phyloP scores from a whole-genome alignment of 768 basidiomycete species.

The Leucocoprinus birnbaumii region DNA sequence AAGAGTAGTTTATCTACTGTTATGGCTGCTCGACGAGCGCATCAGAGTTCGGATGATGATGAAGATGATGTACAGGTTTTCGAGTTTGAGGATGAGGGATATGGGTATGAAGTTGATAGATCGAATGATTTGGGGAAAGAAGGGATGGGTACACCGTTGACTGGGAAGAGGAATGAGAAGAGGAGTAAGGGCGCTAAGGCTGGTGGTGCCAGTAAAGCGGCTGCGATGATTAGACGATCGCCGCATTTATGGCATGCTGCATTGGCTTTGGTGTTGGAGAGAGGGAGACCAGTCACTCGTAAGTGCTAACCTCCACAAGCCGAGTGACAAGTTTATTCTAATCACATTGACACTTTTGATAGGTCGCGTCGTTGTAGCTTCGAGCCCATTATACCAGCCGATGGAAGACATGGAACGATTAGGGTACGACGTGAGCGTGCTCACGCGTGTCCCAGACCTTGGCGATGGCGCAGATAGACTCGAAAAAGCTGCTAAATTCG shows the following conservation, averaged over 20 bases:
- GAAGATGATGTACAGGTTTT: neutral
- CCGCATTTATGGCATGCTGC: slow-evolving; percentile 72
- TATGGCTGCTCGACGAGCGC: no score
- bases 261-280: slow-evolving; percentile 74
- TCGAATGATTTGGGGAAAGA: neutral
- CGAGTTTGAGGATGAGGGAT: neutral
- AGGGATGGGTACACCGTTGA: slow-evolving; percentile 5
- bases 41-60: slow-evolving; percentile 11
- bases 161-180: slow-evolving; percentile 13
- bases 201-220: neutral
- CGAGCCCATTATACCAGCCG: slow-evolving; percentile 81
- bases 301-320: slow-evolving; percentile 12
- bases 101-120: no score
- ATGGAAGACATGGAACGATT: slow-evolving; percentile 70
- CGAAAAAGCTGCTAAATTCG: slow-evolving; percentile 2
- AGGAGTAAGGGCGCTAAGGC: no score
- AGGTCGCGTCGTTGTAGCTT: slow-evolving; percentile 73
- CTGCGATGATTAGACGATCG: slow-evolving; percentile 11
- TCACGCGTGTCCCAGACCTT: slow-evolving; percentile 66
- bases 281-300: slow-evolving; percentile 73
- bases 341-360: neutral
- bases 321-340: no score
- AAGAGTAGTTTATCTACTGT: no score
- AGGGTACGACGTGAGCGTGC: slow-evolving; percentile 73
- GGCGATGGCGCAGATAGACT: slow-evolving; percentile 25